Evolutionary conservation across 176 grass and related monocot genomes (phyloP), one percentile per base, ranked within the genome.

Genomic region (Paspalum notatum): DNA sequence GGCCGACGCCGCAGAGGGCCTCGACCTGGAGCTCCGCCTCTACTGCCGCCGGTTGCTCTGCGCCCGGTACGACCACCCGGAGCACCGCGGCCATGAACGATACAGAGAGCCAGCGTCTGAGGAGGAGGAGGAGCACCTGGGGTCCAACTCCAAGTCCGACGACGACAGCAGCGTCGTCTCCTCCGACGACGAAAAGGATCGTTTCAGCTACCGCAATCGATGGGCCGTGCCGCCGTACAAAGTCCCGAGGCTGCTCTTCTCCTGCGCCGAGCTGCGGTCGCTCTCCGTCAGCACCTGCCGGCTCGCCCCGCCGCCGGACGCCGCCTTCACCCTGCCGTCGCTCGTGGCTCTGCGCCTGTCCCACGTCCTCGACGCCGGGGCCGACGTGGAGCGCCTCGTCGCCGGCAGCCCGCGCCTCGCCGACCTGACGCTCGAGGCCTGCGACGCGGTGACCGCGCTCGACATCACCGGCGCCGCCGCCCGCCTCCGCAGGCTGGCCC

Each of bases 11-110:
- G 58, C 32, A 32, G 32, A 7, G 9, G 68, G 22, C 24, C 15
- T 83, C 15, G 39, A 75, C 6, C 38, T 75, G 60, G 41, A 57
- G 0, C 72, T 83, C 24, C 60, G 71, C 71, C 59, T 82, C 69
- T 4, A 7, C 0, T 4, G 59, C n/a, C 8, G 2, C 18, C 9
- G 16, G 45, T 4, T 20, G 0, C 1, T 12, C 18, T 50, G 12
- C 57, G 0, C 4, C 1, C 8, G 9, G 14, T 69, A 47, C 66
- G 22, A 1, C 0, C n/a, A 43, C 64, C 39, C 32, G 32, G 32
- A 32, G 32, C 32, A 39, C 64, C 1, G 18, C 4, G 63, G 18
- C 50, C 16, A 18, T 6, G 14, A 52, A 8, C 53, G 20, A 20
- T 2, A n/a, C 52, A 1, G 6, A 5, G 8, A 1, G 32, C 32